Base-by-base conservation (phyloP, 768 basidiomycete genomes). In the Suillus americanus region DNA sequence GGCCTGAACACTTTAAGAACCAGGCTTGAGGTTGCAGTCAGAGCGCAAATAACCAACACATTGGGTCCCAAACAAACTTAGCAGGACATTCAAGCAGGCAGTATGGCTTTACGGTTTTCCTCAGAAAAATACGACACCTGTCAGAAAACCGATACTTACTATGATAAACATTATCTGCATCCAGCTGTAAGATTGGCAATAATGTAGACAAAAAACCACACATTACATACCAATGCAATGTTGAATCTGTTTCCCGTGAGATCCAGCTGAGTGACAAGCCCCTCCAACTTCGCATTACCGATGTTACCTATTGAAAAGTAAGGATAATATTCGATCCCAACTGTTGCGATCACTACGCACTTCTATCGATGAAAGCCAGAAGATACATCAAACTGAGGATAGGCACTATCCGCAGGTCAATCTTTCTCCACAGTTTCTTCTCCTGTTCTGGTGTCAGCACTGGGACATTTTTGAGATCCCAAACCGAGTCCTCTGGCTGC, bases 201-300 rank as follows among this genome's bases (percentile, higher is more conserved):
- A n/a, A 9, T n/a, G 37, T 14, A 5, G 18, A 25, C 14, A 41
- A 20, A 25, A 33, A 30, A 33, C 25, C 6, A 70, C 76, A 20
- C 62, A 86, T 85, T 9, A 71, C 78, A 30, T 60, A 88, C 88
- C 71, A 89, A 70, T 1, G 86, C 86, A 45, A 87, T 83, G 64
- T 89, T 89, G 67, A 86, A 91, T 67, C 84, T 75, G 70, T 86
- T 83, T 18, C 85, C 83, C 0, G 76, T 80, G 48, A 90, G 78
- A 50, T 83, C 43, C 5, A 91, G 78, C 68, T 89, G 81, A 0
- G 75, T 82, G 4, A 73, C 72, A 8, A 91, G 73, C 3, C 89
- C 89, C 67, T 86, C 85, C 6, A 89, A 74, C 65, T 81, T 85
- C 3, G 88, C 89, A 70, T 89, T 89, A 33, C 88, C 88, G 18